phyloP scores from a whole-genome alignment of 2,329 filamentous ascomycete species.

The Davidsoniella australis region DNA sequence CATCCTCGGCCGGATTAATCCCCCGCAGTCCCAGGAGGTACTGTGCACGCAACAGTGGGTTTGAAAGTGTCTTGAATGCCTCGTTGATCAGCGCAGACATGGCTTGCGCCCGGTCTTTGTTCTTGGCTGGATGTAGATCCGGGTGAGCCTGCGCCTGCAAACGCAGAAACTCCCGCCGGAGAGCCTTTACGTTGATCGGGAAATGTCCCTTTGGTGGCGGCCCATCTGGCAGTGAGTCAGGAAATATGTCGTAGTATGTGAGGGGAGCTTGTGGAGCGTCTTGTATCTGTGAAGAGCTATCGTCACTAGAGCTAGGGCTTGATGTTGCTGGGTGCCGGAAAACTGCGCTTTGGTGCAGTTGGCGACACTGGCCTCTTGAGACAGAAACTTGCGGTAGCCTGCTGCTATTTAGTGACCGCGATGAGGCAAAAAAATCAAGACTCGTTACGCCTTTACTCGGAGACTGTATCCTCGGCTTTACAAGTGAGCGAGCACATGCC shows the following conservation, averaged over 20 bases:
- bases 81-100: constrained; percentile 76
- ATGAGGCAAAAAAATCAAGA: not conserved
- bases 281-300: not conserved
- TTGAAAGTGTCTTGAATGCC: constrained; percentile 69
- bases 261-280: constrained; percentile 11
- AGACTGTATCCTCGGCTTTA: not conserved
- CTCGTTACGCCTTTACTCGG: not conserved
- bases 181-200: constrained; percentile 47
- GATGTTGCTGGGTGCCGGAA: not conserved
- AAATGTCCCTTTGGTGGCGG: constrained; percentile 67
- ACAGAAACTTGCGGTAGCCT: not conserved
- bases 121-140: constrained; percentile 39
- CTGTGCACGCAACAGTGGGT: constrained; percentile 70
- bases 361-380: constrained; percentile 14
- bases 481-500: not conserved
- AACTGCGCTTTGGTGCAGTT: not conserved
- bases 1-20: constrained; percentile 65
- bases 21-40: constrained; percentile 63
- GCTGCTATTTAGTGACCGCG: not conserved
- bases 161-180: constrained; percentile 73
- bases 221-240: constrained; percentile 54
- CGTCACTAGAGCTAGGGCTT: not conserved
- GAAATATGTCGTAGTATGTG: constrained; percentile 82
- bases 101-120: constrained; percentile 50
- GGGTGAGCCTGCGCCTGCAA: constrained; percentile 66